Base-by-base conservation (phyloP, 306 rosid genomes). In the Acacia crassicarpa region DNA sequence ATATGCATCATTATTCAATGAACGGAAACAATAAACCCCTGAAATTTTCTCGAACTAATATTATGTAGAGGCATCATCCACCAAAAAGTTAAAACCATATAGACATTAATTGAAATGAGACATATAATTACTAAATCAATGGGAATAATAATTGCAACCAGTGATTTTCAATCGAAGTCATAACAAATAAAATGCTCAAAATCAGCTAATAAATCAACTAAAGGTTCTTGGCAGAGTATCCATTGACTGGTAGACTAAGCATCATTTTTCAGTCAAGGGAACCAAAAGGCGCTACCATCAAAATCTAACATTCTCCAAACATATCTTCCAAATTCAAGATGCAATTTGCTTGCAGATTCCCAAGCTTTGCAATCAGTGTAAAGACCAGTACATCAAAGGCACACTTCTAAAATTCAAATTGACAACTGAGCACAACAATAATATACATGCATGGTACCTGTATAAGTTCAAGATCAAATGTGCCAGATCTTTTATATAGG, bases 271-370 rank as follows among this genome's bases (percentile, higher is more conserved):
- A 45, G 8, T 23, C 67, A 54, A 20, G 69, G 43, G 65, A 63
- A 83, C 67, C 74, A 78, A 49, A 77, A 70, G 67, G 30, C 19
- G 13, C 66, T 74, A 19, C 53, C 80, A 68, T 78, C 71, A 23
- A 65, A 22, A 43, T 41, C 80, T 53, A 43, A 53, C 67, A 72
- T 72, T 35, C 38, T 72, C 74, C 67, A 58, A 63, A 22, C 51
- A 56, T 22, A 68, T 71, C 76, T 76, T 77, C 78, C 58, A 67
- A 25, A 56, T 43, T 43, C 67, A 70, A 41, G 74, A 78, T 69
- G 67, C 49, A 62, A 54, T 73, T 66, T 46, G 68, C 44, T 78
- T 58, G 75, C 32, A 53, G 69, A 66, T 66, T 45, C 22, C 20
- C 38, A 63, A 81, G 67, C 46, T 54, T 30, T 70, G 59, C 41